Conservation (phyloP, 768 basidiomycete species). For the Leccinum subgranulosum region DNA sequence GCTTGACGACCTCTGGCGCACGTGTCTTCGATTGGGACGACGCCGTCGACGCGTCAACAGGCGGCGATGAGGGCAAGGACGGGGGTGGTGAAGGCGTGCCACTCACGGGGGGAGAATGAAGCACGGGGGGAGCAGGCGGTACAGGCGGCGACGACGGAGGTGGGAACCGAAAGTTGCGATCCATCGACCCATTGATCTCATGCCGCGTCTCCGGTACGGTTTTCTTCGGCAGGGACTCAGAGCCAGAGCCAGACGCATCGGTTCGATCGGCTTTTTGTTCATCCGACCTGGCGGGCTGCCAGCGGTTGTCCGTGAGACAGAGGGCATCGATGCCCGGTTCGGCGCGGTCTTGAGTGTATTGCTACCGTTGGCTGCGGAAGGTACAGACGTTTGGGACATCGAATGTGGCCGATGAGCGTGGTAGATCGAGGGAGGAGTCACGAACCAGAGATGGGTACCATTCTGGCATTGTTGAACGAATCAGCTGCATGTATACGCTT, state of each 20-base stretch:
- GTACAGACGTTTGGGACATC: too few relatives aligned
- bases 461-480: constrained; percentile 40
- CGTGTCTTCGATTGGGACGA: constrained; percentile 22
- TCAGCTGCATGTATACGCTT: neutral
- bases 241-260: too few relatives aligned
- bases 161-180: constrained; percentile 73
- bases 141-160: constrained; percentile 1
- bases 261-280: too few relatives aligned
- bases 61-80: constrained; percentile 29
- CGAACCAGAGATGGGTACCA: constrained; percentile 81
- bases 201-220: constrained; percentile 25
- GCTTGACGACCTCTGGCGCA: constrained; percentile 6
- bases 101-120: constrained; percentile 18
- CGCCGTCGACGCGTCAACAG: neutral
- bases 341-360: too few relatives aligned
- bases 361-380: too few relatives aligned
- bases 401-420: constrained; percentile 18
- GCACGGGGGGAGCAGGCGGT: constrained; percentile 7
- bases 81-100: neutral
- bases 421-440: constrained; percentile 44
- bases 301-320: too few relatives aligned
- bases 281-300: too few relatives aligned
- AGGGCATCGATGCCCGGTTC: too few relatives aligned
- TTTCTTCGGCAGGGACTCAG: constrained; percentile 20
- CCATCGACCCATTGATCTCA: constrained; percentile 72